Conservation (phyloP, 2,329 filamentous ascomycete genomes). For the Pyrenophora teres region DNA sequence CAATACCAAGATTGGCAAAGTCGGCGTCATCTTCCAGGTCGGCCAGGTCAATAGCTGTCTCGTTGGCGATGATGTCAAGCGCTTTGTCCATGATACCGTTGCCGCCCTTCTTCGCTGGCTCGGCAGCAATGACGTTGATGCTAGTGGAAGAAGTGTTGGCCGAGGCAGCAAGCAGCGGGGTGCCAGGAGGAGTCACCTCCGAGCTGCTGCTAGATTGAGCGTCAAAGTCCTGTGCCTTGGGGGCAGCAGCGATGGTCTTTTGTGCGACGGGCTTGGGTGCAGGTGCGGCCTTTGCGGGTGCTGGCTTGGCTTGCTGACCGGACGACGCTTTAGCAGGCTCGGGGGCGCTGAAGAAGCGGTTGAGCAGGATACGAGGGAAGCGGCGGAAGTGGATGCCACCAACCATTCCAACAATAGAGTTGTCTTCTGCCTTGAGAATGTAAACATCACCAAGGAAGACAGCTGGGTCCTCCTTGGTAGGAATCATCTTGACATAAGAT, state of each 20-base stretch:
- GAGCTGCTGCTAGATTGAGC: not conserved
- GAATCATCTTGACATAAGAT: constrained; percentile 33
- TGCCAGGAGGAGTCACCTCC: not conserved
- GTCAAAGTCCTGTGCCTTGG: not conserved
- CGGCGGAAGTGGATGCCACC: constrained; percentile 33
- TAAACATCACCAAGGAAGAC: constrained; percentile 49
- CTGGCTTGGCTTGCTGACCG: not conserved
- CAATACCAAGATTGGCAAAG: constrained; percentile 35
- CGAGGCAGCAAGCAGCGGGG: not conserved
- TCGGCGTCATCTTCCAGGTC: constrained; percentile 27
- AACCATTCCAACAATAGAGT: constrained; percentile 41
- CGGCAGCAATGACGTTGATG: not conserved
- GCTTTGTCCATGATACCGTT: constrained; percentile 14
- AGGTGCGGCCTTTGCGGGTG: not conserved
- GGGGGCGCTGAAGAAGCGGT: constrained; percentile 27
- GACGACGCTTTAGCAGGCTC: constrained; percentile 5
- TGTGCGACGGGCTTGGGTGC: not conserved
- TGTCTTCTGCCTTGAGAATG: constrained; percentile 37
- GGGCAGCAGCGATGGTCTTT: not conserved
- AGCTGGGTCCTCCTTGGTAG: constrained; percentile 29
- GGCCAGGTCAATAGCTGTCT: constrained; percentile 20
- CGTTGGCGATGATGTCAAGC: constrained; percentile 24
- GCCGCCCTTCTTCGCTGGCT: not conserved
- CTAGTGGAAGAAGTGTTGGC: constrained; percentile 4
- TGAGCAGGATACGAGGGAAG: constrained; percentile 26